Conservation (phyloP, 257 asterid species). For the Solanum sejunctum region DNA sequence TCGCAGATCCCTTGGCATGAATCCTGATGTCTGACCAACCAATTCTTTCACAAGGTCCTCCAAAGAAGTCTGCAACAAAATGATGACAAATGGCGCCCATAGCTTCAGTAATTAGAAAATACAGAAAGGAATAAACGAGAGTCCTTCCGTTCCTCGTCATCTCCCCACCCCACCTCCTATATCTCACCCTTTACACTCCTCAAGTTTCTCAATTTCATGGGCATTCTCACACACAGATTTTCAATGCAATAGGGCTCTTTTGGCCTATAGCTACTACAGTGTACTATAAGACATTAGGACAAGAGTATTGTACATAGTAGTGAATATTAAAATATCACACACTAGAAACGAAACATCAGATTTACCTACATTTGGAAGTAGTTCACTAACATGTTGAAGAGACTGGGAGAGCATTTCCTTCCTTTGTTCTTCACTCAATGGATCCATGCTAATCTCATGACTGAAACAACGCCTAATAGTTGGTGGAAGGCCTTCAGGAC, state of each 20-base stretch:
- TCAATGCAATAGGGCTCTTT: neutral
- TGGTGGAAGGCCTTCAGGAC: constrained; percentile 83
- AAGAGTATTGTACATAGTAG: neutral
- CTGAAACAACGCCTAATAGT: constrained; percentile 83
- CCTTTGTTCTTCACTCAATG: constrained; percentile 78
- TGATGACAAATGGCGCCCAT: neutral
- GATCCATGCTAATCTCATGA: constrained; percentile 77
- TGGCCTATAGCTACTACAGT: neutral
- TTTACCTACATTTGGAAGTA: constrained; percentile 49
- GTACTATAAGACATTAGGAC: neutral
- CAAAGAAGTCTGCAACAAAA: constrained; percentile 40
- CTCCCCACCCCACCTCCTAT: neutral
- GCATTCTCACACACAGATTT: neutral
- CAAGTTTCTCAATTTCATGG: neutral
- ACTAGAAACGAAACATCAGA: constrained; percentile 2
- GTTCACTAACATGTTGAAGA: constrained; percentile 42
- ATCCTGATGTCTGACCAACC: constrained; percentile 97
- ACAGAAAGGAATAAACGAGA: neutral
- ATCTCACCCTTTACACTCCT: neutral
- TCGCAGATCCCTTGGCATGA: constrained; percentile 81
- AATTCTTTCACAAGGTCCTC: constrained; percentile 77
- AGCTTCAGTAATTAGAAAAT: neutral
- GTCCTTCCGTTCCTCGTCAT: neutral
- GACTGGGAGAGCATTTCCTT: constrained; percentile 56
- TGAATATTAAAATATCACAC: neutral